A percentile compares a stretch with the other conserved stretches of the same genome.
These are phyloP conservation scores for Ceratocystis cubensis DNA, from an alignment of 2,329 filamentous ascomycete genomes.

Conservation along the genomic window DNA sequence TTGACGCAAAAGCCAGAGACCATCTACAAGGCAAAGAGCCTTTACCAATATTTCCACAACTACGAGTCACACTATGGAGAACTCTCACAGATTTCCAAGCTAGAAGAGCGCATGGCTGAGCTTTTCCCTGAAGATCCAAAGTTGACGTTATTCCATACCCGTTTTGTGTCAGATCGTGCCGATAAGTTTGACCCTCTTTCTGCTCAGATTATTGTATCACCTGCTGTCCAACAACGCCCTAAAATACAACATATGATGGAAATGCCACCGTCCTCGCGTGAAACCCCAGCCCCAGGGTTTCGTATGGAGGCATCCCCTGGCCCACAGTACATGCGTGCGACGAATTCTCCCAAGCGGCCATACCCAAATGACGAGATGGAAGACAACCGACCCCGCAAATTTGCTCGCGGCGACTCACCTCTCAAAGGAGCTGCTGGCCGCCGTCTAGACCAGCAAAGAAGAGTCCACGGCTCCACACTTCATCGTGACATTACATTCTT, in stretches of 20 bases:
- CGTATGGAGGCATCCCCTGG: constrained; percentile 28
- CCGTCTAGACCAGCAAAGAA: constrained; percentile 64
- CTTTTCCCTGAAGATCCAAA: constrained; percentile 82
- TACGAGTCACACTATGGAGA: constrained; percentile 94
- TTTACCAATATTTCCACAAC: constrained; percentile 87
- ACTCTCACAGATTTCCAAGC: constrained; percentile 73
- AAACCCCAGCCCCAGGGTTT: constrained; percentile 33
- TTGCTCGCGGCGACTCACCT: constrained; percentile 79
- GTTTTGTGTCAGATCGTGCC: constrained; percentile 48
- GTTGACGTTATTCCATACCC: constrained; percentile 60
- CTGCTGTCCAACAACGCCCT: constrained; percentile 60
- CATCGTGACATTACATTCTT: constrained; percentile 55
- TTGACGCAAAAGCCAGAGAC: constrained; percentile 66
- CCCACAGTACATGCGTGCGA: constrained; percentile 36
- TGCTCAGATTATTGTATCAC: constrained; percentile 73
- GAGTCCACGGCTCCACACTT: constrained; percentile 53
- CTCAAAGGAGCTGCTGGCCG: constrained; percentile 82
- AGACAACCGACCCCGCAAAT: constrained; percentile 65
- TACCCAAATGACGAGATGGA: constrained; percentile 60
- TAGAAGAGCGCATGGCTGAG: constrained; percentile 86
- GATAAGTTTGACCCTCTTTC: constrained; percentile 66
- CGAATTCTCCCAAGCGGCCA: constrained; percentile 49
- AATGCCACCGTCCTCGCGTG: constrained; percentile 34
- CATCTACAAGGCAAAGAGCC: constrained; percentile 61
- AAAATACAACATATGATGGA: constrained; percentile 38